phyloP scores from a whole-genome alignment of 148 eudicot species.

The Camellia sinensis region DNA sequence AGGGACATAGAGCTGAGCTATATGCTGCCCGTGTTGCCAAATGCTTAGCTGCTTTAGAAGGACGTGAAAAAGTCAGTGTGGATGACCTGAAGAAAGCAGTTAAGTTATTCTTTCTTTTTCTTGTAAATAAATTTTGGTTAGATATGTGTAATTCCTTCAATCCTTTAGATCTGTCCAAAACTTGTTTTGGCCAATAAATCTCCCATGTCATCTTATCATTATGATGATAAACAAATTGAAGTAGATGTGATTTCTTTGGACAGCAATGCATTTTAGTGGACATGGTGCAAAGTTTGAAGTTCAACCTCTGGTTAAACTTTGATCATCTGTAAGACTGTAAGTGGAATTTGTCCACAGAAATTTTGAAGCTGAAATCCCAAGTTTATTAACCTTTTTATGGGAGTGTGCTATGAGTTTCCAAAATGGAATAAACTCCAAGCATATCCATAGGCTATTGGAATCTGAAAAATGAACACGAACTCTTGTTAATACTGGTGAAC shows the following conservation, averaged over 20 bases:
- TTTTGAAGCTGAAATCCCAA: background rate
- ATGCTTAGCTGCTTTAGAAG: slow-evolving; percentile 92
- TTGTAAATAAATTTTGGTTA: background rate
- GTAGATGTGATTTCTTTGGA: background rate
- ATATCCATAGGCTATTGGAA: background rate
- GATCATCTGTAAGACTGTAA: background rate
- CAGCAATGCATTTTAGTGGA: background rate
- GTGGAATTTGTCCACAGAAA: background rate
- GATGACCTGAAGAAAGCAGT: slow-evolving; percentile 99
- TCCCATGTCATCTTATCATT: background rate
- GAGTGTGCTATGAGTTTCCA: background rate
- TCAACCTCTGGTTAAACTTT: background rate
- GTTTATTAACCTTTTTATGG: background rate
- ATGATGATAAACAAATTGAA: background rate
- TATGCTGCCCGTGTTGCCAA: slow-evolving; percentile 98
- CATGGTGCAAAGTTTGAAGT: background rate
- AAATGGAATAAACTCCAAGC: slow-evolving; percentile 1
- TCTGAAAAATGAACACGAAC: background rate
- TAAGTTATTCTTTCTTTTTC: slow-evolving; percentile 39
- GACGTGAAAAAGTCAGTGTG: slow-evolving; percentile 85
- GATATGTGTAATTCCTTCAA: background rate
- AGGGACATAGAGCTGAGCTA: slow-evolving; percentile 98
- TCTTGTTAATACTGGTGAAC: background rate
- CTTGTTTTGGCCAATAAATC: background rate
- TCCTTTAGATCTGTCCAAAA: background rate